Evolutionary conservation across 2,329 filamentous ascomycete species (phyloP), one percentile per base, ranked within the genome.

Genomic region (Anisogramma anomala): DNA sequence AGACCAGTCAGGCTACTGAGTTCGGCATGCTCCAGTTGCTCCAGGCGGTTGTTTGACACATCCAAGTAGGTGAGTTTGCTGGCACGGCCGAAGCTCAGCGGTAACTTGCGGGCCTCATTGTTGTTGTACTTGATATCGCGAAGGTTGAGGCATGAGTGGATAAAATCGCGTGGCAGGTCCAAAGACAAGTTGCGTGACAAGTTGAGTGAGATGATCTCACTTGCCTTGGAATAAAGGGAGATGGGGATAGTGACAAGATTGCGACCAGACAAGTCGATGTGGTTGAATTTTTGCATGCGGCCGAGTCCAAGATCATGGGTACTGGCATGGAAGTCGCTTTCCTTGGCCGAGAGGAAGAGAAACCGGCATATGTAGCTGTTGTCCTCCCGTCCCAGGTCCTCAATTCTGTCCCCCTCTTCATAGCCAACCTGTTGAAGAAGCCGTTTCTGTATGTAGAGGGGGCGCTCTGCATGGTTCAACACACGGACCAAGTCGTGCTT

Each of bases 351-450:
- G 44, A 95, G 68, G 61, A 98, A 98, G 45, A 91, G 86, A 64
- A 98, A 96, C 5, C 91, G 84, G 57, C 88, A 94, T 10, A 98
- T 72, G 53, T 96, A 98, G 57, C 88, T 93, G 60, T 96, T 94
- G 65, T 98, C 91, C 60, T 98, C 91, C 43, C 91, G 79, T 20
- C 91, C 91, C 39, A 98, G 77, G 48, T 96, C 91, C 58, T 95
- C 89, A 33, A 98, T 78, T 28, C 78, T 79, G 59, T 98, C 91
- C 42, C 77, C 77, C 23, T 86, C 79, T 43, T 84, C 80, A 55
- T 96, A 98, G 8, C 91, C 91, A 39, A 89, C 83, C 62, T 95
- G 87, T 60, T 94, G 82, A 14, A 98, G 66, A 14, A 98, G 70
- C 35, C 80, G 74, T 62, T 95, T 96, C 59, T 98, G 91, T 55